Conservation (phyloP, 129 eudicot genomes). For the Ambrosia artemisiifolia region DNA sequence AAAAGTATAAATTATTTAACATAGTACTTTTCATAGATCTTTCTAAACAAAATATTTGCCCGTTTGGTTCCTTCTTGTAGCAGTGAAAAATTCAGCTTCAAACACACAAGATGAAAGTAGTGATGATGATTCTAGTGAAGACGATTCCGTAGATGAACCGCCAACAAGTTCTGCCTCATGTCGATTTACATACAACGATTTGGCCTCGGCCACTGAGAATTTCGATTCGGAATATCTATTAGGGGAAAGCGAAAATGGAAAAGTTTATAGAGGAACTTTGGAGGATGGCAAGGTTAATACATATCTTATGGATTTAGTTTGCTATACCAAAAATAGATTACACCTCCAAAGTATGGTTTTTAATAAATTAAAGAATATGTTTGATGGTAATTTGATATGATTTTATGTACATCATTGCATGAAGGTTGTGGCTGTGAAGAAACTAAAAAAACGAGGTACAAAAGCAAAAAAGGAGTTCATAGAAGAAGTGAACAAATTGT, state of each 20-base stretch:
- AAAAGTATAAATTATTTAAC: no score
- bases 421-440: slow-evolving; percentile 76
- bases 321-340: background rate
- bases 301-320: background rate
- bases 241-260: slow-evolving; percentile 74
- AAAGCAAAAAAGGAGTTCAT: slow-evolving; percentile 57
- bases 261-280: slow-evolving; percentile 58
- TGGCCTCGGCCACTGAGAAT: slow-evolving; percentile 64
- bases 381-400: slow-evolving; percentile 11
- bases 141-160: background rate
- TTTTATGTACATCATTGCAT: background rate
- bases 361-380: background rate
- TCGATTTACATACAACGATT: slow-evolving; percentile 51
- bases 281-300: slow-evolving; percentile 50
- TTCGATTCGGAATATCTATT: slow-evolving; percentile 59
- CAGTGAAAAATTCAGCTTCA: slow-evolving; percentile 11
- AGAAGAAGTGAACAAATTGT: slow-evolving; percentile 43
- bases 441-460: slow-evolving; percentile 49
- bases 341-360: background rate
- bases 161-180: slow-evolving; percentile 20
- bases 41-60: background rate
- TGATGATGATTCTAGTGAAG: background rate
- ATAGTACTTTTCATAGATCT: no score
- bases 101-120: background rate
- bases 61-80: background rate